A percentile compares a stretch with the other conserved stretches of the same genome.
Evolutionary conservation across 768 basidiomycete genomes (phyloP).

Genomic region (Pleurotus giganteus): DNA sequence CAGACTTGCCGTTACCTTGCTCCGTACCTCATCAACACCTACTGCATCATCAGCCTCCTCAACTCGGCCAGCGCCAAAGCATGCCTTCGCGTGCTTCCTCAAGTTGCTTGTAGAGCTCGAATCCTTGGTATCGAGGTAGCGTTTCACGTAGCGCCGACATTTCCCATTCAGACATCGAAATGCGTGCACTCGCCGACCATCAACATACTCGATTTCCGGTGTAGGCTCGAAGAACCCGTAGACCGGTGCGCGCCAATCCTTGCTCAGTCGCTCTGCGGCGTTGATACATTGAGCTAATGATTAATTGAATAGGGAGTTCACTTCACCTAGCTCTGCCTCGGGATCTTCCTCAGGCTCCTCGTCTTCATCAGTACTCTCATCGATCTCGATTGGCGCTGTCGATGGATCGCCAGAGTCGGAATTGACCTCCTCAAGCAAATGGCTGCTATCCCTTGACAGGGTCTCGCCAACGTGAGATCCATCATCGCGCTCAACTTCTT

Average conservation of each 20-base stretch:
- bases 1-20: constrained; percentile 5
- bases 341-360: constrained; percentile 1
- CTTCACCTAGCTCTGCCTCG: not conserved
- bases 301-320: not conserved
- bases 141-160: constrained; percentile 18
- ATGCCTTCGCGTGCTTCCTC: constrained; percentile 23
- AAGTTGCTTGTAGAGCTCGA: constrained; percentile 28
- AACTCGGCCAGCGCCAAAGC: constrained; percentile 34
- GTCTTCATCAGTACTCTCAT: constrained; percentile 4
- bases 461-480: too few species aligned
- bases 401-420: too few species aligned
- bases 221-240: constrained; percentile 32
- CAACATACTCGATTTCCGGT: constrained; percentile 17
- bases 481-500: too few species aligned
- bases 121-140: constrained; percentile 25
- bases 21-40: constrained; percentile 8
- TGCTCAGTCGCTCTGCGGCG: constrained; percentile 17
- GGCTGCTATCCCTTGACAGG: too few species aligned
- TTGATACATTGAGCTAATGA: not conserved
- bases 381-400: too few species aligned
- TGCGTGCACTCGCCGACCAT: constrained; percentile 21
- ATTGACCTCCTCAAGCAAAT: too few species aligned
- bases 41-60: constrained; percentile 10
- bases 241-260: constrained; percentile 29
- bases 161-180: constrained; percentile 23